Evolutionary conservation across 2,329 filamentous ascomycete genomes (phyloP).

Genomic region (Fusarium armeniacum): DNA sequence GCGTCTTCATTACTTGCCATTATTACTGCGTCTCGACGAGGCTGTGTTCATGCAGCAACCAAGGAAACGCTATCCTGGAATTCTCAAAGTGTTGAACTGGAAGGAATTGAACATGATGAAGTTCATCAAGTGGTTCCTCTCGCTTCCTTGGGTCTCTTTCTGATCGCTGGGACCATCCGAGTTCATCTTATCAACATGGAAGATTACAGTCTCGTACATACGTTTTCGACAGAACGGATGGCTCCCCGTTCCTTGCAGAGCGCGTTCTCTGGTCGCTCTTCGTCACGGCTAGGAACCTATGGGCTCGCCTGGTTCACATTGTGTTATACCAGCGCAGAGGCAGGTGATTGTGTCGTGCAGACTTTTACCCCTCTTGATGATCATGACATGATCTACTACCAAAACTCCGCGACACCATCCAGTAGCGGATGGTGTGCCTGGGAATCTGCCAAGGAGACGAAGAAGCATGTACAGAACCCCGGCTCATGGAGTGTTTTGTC

Average conservation of each 20-base stretch:
- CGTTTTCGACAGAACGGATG: constrained; percentile 71
- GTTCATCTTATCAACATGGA: constrained; percentile 70
- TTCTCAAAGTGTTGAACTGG: constrained; percentile 60
- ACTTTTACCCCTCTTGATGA: constrained; percentile 70
- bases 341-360: constrained; percentile 74
- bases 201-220: constrained; percentile 66
- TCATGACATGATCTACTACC: constrained; percentile 70
- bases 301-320: constrained; percentile 75
- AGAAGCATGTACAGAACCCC: constrained; percentile 70
- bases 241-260: constrained; percentile 71
- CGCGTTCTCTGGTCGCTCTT: constrained; percentile 62
- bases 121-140: constrained; percentile 70
- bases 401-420: constrained; percentile 54
- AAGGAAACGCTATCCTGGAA: constrained; percentile 63
- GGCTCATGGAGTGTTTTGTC: constrained; percentile 75
- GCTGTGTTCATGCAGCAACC: constrained; percentile 64
- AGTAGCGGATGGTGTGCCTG: constrained; percentile 64
- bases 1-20: constrained; percentile 41
- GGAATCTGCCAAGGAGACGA: constrained; percentile 65
- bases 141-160: constrained; percentile 69
- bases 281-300: constrained; percentile 66
- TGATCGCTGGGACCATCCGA: constrained; percentile 69
- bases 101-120: constrained; percentile 63
- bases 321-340: constrained; percentile 71
- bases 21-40: constrained; percentile 64